A percentile compares a stretch with the other conserved stretches of the same genome.
These are phyloP conservation scores for Secale cereale DNA, from an alignment of 176 grass and related monocot species.

Conservation along the genomic window DNA sequence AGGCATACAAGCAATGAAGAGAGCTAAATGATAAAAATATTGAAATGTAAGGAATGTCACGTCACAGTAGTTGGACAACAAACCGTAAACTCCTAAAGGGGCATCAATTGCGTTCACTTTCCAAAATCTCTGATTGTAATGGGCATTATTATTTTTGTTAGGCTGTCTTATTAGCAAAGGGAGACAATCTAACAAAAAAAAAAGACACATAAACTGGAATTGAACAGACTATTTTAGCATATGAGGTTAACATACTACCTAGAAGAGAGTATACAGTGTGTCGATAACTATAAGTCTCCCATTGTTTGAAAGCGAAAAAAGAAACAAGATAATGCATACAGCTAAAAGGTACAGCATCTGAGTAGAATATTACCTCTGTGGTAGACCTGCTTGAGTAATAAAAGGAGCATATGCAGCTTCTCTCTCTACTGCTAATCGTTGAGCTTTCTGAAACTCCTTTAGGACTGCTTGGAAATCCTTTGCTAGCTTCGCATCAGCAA, in stretches of 20 bases:
- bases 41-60: background rate
- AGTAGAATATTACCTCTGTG: conserved; percentile 53
- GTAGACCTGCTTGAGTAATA: conserved; percentile 52
- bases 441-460: conserved; percentile 93
- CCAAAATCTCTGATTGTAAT: background rate
- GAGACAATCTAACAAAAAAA: background rate
- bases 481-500: conserved; percentile 93
- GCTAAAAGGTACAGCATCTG: background rate
- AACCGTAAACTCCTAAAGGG: background rate
- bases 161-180: background rate
- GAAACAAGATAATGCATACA: background rate
- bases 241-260: background rate
- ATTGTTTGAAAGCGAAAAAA: conserved; percentile 5
- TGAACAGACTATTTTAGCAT: background rate
- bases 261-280: background rate
- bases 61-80: background rate
- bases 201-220: background rate
- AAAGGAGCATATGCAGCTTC: conserved; percentile 97
- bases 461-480: conserved; percentile 97
- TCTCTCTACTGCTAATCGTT: conserved; percentile 82
- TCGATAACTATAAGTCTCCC: background rate
- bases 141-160: background rate
- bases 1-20: background rate
- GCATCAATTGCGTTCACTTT: background rate
- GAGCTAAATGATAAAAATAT: background rate